These are phyloP conservation scores for Ilyonectria sp. DNA, from an alignment of 2,329 filamentous ascomycete genomes.

Conservation along the genomic window DNA sequence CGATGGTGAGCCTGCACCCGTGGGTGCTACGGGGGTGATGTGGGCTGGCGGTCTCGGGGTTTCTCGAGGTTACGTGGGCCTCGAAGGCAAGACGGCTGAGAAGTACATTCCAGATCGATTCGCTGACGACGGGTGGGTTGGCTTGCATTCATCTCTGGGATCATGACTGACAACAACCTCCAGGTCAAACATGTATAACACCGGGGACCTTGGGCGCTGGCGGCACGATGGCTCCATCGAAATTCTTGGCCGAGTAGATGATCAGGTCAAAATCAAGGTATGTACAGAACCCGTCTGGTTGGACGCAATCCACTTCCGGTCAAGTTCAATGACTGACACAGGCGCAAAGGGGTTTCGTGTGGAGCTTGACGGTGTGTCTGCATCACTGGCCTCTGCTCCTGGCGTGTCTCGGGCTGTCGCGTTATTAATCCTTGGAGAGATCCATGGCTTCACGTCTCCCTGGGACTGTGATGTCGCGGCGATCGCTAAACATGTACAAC, in stretches of 20 bases:
- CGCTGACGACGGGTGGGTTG: constrained; percentile 63
- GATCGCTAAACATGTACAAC: constrained; percentile 58
- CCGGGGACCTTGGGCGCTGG: constrained; percentile 72
- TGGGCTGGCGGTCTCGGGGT: constrained; percentile 72
- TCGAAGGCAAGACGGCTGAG: constrained; percentile 64
- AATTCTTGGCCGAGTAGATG: constrained; percentile 71
- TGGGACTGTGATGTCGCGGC: constrained; percentile 52
- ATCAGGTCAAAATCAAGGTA: constrained; percentile 74
- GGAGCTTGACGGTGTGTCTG: constrained; percentile 71
- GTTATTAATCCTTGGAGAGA: constrained; percentile 62
- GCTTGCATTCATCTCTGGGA: neutral
- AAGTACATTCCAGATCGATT: constrained; percentile 68
- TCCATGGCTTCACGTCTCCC: constrained; percentile 67
- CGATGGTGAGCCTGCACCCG: constrained; percentile 57
- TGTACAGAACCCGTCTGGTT: constrained; percentile 11
- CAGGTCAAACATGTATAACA: constrained; percentile 70
- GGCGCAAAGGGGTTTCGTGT: constrained; percentile 67
- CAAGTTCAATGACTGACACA: constrained; percentile 20
- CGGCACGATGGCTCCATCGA: constrained; percentile 66
- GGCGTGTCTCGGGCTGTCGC: constrained; percentile 64
- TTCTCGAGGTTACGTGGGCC: constrained; percentile 69
- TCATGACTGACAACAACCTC: constrained; percentile 11
- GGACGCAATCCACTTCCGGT: neutral
- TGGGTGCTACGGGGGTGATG: constrained; percentile 67
- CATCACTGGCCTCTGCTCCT: constrained; percentile 62